Percentiles rank a stretch among this genome's conserved stretches.
These are phyloP conservation scores for Closterium sp. DNA, from an alignment of 139 green algal species.

Conservation along the genomic window DNA sequence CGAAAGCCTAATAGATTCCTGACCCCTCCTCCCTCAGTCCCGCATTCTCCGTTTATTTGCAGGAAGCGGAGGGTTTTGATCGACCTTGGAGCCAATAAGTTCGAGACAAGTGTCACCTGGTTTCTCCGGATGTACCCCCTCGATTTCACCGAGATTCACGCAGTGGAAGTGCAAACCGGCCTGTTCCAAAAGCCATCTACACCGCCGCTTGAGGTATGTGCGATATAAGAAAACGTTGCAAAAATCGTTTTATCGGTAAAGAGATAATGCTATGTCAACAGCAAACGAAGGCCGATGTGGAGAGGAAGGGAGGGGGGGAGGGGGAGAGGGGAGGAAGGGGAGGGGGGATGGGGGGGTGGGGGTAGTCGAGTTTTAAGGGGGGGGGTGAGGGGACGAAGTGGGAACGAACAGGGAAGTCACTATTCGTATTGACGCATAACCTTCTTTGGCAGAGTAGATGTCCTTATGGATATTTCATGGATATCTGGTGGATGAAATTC, in stretches of 20 bases:
- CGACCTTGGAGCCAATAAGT: slow-evolving; percentile 16
- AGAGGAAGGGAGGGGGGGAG: background rate
- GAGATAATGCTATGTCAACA: no score
- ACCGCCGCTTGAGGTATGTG: background rate
- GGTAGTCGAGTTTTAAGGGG: no score
- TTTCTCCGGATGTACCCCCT: slow-evolving; percentile 26
- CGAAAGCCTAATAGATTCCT: background rate
- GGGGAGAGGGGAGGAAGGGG: no score
- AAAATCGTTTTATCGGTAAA: background rate
- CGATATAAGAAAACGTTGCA: background rate
- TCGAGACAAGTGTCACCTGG: slow-evolving; percentile 11
- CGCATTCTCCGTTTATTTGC: background rate
- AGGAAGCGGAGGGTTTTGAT: slow-evolving; percentile 23
- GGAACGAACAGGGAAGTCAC: no score
- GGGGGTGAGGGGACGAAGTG: no score
- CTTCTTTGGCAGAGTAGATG: no score
- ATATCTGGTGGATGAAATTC: no score
- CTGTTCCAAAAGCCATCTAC: slow-evolving; percentile 6
- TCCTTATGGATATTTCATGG: no score
- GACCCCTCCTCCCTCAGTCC: no score
- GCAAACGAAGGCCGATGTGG: background rate
- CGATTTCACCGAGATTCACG: slow-evolving; percentile 28
- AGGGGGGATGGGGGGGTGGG: no score
- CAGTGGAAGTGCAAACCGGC: background rate
- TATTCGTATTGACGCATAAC: no score